Conservation (phyloP, 768 basidiomycete species). For the Boletus subparvulus region DNA sequence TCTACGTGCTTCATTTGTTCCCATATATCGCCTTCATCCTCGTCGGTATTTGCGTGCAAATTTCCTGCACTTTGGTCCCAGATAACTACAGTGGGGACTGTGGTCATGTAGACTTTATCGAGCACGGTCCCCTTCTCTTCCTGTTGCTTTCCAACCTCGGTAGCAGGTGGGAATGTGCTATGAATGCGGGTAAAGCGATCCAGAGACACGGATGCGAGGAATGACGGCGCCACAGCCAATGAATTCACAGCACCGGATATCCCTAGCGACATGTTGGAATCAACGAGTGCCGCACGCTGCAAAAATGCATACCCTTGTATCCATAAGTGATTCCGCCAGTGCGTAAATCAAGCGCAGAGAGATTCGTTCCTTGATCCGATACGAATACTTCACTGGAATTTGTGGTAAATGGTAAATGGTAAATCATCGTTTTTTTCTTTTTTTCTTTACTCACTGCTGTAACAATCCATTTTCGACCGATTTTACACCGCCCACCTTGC, state of each 20-base stretch:
- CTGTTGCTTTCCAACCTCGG: conserved; percentile 46
- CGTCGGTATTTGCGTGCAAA: conserved; percentile 12
- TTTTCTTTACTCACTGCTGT: conserved; percentile 58
- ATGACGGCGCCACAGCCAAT: conserved; percentile 52
- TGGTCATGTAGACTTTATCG: conserved; percentile 63
- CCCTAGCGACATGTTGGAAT: conserved; percentile 39
- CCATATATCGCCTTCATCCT: conserved; percentile 67
- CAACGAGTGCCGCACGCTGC: not conserved
- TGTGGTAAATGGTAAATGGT: not conserved
- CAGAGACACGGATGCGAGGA: conserved; percentile 60
- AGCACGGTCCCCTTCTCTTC: conserved; percentile 60
- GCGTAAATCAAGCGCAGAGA: conserved; percentile 68
- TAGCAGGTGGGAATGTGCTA: conserved; percentile 53
- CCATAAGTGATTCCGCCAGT: conserved; percentile 62
- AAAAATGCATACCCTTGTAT: conserved; percentile 54
- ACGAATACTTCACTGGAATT: conserved; percentile 62
- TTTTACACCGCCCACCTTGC: conserved; percentile 61
- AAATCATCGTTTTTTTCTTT: not conserved
- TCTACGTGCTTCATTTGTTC: conserved; percentile 57
- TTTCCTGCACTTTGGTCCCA: conserved; percentile 52
- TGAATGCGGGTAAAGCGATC: conserved; percentile 76
- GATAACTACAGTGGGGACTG: conserved; percentile 57
- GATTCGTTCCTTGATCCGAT: conserved; percentile 60
- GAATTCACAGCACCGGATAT: conserved; percentile 70
- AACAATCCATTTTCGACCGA: conserved; percentile 54